Base-by-base conservation (phyloP, 495 filamentous ascomycete species). In the Talaromyces thailandensis region DNA sequence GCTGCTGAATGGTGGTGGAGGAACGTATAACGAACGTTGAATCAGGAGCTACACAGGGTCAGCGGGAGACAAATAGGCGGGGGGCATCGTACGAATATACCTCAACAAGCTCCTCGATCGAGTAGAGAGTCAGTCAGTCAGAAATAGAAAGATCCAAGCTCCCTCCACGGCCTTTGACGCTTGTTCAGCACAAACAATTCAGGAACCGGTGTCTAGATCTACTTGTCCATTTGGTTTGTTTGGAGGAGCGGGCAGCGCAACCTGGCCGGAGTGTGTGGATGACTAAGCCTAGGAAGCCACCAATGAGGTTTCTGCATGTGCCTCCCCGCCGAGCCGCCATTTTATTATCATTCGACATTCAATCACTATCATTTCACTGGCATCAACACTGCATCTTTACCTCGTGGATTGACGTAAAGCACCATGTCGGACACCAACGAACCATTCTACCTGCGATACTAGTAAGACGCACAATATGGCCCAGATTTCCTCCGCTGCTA, bases 401-500 rank as follows among this genome's bases (percentile, higher is more conserved):
- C 43, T 48, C 43, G 37, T 18, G 37, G 1, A 9, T 48, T 48
- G n/a, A 23, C 18, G 6, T 48, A 48, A n/a, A 48, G 48, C 56
- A 71, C 64, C 25, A 81, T 85, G 82, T 77, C 84, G 64, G 73
- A 73, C 50, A 72, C 76, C 68, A 81, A 79, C 71, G 94, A 98
- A 65, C 86, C 87, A 14, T 99, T 99, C 74, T 99, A 99, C 71
- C 76, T 99, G 60, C 87, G 94, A 67, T 99, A 99, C 81, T 98
- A 98, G 92, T 96, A 88, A 75, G 75, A 61, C 64, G 71, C 40
- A 63, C 21, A 58, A 66, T 67, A 58, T 64, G 67, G 73, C 76
- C 76, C 74, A 74, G 72, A 65, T 74, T 69, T 73, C 67, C 71
- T 72, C 73, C 70, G 71, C 74, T 73, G 76, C 81, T 85, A 75